Base-by-base conservation (phyloP, 768 basidiomycete genomes). In the Mycena filopes region DNA sequence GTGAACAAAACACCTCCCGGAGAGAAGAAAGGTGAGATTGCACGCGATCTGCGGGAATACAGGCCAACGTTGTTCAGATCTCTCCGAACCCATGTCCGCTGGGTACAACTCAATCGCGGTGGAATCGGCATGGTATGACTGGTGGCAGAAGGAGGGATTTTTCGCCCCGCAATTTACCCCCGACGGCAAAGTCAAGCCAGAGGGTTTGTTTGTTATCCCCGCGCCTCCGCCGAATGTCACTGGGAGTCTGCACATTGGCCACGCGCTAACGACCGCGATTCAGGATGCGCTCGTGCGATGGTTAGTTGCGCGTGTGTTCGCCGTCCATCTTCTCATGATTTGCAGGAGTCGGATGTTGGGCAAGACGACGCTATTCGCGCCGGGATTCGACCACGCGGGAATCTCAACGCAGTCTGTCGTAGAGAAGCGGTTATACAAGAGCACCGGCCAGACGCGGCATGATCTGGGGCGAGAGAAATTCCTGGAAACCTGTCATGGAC, bases 391-490 rank as follows among this genome's bases (percentile, higher is more conserved):
- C 78, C 98, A 99, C 72, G 98, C 98, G 0, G 96, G 97, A 61
- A 99, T 99, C 65, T 96, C 96, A 0, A 99, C 98, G 0, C 98
- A 99, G 78, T 94, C 94, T 47, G 97, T 99, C 18, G 97, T 99
- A 1, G 98, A 99, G 77, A 95, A 95, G 76, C 86, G 96, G 20
- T 73, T 99, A 36, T 92, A 87, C 81, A 99, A 97, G 79, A 77
- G 86, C 1, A 84, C 90, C 36, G 93, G 94, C 2, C 83, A 89
- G 77, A 93, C 93, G 2, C 82, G 97, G 56, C 96, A 98, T 76
- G 95, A 99, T 75, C 86, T 98, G n/a, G 98, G 98, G 1, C 88
- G 98, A 47, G 95, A 97, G 71, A 88, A 84, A 71, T 98, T 99
- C 79, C 74, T 99, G 69, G 88, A 91, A 67, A 93, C 89, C 60